phyloP scores from a whole-genome alignment of 1,284 basidiomycete genomes.

The Marasmius sp. region DNA sequence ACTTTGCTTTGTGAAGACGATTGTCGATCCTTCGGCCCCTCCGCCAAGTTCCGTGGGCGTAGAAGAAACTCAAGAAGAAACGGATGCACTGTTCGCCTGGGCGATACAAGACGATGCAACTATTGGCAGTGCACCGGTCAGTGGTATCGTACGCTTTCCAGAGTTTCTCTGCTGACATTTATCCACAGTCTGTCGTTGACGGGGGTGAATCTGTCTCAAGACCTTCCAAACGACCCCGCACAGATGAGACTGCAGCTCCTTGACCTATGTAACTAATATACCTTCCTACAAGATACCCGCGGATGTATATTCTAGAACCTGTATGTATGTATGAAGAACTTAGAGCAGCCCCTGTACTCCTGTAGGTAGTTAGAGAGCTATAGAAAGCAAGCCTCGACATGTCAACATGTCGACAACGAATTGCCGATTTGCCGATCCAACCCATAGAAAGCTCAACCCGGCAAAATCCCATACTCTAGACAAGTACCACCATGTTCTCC shows the following conservation, averaged over 20 bases:
- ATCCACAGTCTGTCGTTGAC: not conserved
- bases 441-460: not conserved
- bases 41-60: conserved; percentile 3
- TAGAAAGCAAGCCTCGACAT: not conserved
- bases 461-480: conserved; percentile 6
- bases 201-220: not conserved
- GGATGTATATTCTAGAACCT: not conserved
- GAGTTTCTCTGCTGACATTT: not conserved
- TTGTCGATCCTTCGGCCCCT: not conserved
- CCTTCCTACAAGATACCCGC: not conserved
- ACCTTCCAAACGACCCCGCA: conserved; percentile 6
- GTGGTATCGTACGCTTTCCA: not conserved
- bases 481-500: conserved; percentile 60
- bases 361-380: not conserved
- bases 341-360: not conserved
- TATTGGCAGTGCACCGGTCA: not conserved
- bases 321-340: not conserved
- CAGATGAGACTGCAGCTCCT: not conserved
- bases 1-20: conserved; percentile 44
- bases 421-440: not conserved
- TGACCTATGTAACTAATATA: not conserved
- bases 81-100: conserved; percentile 1
- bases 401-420: not conserved
- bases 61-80: conserved; percentile 5
- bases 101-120: conserved; percentile 6